Conservation (phyloP, 2,329 filamentous ascomycete species). For the Penicillium occitanis region DNA sequence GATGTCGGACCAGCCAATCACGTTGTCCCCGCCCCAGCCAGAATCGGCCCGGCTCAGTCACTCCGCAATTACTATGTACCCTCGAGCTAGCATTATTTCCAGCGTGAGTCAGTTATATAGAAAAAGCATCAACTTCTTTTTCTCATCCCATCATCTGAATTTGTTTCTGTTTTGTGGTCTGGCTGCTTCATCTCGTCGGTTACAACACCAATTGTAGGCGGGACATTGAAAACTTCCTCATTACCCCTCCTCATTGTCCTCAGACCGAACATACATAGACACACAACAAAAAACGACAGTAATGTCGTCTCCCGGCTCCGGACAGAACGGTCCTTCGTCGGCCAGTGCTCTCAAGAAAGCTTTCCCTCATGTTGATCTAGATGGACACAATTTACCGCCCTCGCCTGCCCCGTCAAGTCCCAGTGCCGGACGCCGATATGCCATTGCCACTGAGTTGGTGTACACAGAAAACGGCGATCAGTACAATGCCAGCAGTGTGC, state of each 20-base stretch:
- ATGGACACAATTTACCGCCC: constrained; percentile 81
- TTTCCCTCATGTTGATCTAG: constrained; percentile 67
- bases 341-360: constrained; percentile 47
- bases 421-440: constrained; percentile 80
- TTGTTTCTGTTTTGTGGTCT: not conserved
- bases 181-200: not conserved
- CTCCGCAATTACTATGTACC: constrained; percentile 18
- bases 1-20: constrained; percentile 26
- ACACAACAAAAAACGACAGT: constrained; percentile 22
- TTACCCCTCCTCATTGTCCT: not conserved
- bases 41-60: not conserved
- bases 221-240: not conserved
- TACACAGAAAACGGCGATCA: constrained; percentile 96
- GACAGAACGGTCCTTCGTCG: constrained; percentile 20
- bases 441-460: constrained; percentile 91
- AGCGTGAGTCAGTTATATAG: not conserved
- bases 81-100: constrained; percentile 8
- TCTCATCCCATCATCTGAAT: not conserved
- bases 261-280: not conserved
- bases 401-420: constrained; percentile 93
- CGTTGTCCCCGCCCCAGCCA: constrained; percentile 6
- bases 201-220: not conserved
- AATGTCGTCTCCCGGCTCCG: constrained; percentile 42
- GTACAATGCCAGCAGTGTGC: constrained; percentile 93
- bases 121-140: not conserved